A percentile compares a stretch with the other conserved stretches of the same genome.
Conservation (phyloP, 768 basidiomycete genomes). For the Boletus subparvulus region DNA sequence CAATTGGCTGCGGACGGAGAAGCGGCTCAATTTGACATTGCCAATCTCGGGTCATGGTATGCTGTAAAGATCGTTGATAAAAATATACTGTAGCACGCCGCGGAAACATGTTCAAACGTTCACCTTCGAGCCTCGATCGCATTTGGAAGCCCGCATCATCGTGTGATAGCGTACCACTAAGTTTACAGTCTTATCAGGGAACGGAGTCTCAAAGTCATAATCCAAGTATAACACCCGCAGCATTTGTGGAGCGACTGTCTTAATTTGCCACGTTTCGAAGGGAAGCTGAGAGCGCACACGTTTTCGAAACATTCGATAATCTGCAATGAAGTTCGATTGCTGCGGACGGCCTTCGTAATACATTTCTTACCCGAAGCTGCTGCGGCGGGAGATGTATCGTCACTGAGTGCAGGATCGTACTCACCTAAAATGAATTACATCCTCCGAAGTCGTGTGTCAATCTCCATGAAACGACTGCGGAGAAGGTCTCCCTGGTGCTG, state of each 20-base stretch:
- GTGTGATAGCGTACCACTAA: too few species aligned
- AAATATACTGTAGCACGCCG: not conserved
- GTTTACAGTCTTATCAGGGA: not conserved
- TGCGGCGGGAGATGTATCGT: not conserved
- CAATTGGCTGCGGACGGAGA: not conserved
- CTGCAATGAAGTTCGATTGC: not conserved
- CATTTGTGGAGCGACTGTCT: too few species aligned
- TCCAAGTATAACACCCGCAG: not conserved
- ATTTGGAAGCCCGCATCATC: too few species aligned
- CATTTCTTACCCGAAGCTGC: not conserved
- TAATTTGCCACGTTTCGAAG: not conserved
- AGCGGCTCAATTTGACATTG: not conserved
- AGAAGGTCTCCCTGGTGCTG: not conserved
- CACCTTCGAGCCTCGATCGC: not conserved
- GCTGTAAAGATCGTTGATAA: not conserved
- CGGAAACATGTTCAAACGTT: not conserved
- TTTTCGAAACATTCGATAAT: not conserved
- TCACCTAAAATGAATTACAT: not conserved
- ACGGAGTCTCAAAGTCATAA: not conserved
- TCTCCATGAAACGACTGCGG: constrained; percentile 3
- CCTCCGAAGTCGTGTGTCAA: not conserved
- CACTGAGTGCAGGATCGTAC: not conserved
- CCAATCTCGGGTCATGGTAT: not conserved
- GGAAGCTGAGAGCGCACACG: too few species aligned
- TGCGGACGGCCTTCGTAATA: not conserved